Evolutionary conservation across 352 stramenopile genomes (phyloP), one percentile per base, ranked within the genome.

Genomic region (Phytophthora litchii): DNA sequence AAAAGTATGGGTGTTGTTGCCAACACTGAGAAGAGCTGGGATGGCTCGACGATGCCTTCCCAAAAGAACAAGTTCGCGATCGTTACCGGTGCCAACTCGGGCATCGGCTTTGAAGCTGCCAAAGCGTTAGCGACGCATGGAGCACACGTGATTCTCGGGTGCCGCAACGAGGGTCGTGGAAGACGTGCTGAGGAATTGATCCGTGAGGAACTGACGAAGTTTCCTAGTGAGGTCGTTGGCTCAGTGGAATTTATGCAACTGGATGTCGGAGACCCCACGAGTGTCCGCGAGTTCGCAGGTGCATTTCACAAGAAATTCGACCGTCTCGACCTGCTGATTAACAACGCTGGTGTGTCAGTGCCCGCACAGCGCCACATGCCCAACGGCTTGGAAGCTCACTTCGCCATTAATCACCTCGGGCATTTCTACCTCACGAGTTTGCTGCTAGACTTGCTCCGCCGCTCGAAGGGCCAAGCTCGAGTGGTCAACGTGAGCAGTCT

Each of bases 61-160:
- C 73, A 72, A 21, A 54, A 56, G n/a, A 63, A 46, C 42, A 97
- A 80, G 41, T 36, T 91, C 4, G 82, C 67, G 9, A 83, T 95
- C 59, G 74, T 95, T 19, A 94, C 84, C 0, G 84, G 86, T 25
- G 65, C 60, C 40, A 94, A 92, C 63, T 88, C 83, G 6, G 85
- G 85, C 13, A 88, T 96, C 56, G 87, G 87, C 14, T 91, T 79
- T 47, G 80, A 85, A 64, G 79, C 80, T 8, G 76, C 83, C 27
- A 62, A 66, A 51, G 58, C 56, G 13, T 60, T 96, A 19, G 85
- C 77, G 4, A 48, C 67, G 20, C 70, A 86, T 36, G 81, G 78
- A 32, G 87, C 76, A 21, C 43, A 84, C 16, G 86, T 96, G 17
- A 72, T 94, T 46, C 55, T 95, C 17, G 88, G 84, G 1, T 92